A percentile compares a stretch with the other conserved stretches of the same genome.
Conservation (phyloP, 2,329 filamentous ascomycete genomes). For the Emericellopsis cladophorae region DNA sequence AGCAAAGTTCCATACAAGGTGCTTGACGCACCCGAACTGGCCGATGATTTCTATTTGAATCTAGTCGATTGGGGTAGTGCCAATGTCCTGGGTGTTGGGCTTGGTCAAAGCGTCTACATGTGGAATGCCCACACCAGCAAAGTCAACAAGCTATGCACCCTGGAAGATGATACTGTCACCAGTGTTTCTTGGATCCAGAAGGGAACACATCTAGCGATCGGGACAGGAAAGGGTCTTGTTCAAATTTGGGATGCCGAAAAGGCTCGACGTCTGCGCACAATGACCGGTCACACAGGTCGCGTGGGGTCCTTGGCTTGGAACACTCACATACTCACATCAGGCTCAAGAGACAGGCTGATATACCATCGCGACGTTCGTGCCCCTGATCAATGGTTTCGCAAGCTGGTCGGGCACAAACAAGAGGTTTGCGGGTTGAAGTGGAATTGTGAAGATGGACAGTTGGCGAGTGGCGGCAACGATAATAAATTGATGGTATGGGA, state of each 20-base stretch:
- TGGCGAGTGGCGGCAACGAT: constrained; percentile 93
- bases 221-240: constrained; percentile 85
- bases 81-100: constrained; percentile 83
- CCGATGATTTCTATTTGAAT: constrained; percentile 96
- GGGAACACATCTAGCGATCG: constrained; percentile 90
- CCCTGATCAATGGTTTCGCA: constrained; percentile 79
- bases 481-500: constrained; percentile 99
- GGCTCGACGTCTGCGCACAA: constrained; percentile 74
- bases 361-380: constrained; percentile 92
- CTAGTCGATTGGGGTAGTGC: constrained; percentile 95
- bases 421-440: constrained; percentile 94
- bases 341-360: constrained; percentile 84
- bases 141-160: constrained; percentile 86
- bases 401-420: constrained; percentile 89
- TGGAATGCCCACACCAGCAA: constrained; percentile 90
- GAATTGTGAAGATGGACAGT: constrained; percentile 91
- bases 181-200: constrained; percentile 98
- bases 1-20: constrained; percentile 98
- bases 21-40: constrained; percentile 86
- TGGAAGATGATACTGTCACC: constrained; percentile 87
- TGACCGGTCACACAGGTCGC: constrained; percentile 90
- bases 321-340: constrained; percentile 90
- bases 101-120: constrained; percentile 92
- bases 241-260: constrained; percentile 97
- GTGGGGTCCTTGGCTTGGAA: constrained; percentile 97